Conservation (phyloP, 2,329 filamentous ascomycete species). For the Alternaria viburni region DNA sequence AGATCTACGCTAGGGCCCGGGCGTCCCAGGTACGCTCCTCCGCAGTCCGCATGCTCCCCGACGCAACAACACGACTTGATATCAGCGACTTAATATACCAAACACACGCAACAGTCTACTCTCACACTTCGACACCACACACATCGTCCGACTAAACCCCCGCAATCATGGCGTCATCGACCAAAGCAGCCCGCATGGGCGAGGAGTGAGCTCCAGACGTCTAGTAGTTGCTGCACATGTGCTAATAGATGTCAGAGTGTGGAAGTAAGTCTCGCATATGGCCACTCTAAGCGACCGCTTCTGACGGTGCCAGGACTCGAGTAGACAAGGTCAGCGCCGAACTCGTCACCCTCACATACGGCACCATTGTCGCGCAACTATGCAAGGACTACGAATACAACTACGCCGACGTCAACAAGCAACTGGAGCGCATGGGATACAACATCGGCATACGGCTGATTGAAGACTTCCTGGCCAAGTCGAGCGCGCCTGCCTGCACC, state of each 20-base stretch:
- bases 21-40: conserved; percentile 14
- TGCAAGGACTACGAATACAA: conserved; percentile 96
- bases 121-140: neutral
- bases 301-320: conserved; percentile 70
- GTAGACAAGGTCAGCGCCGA: conserved; percentile 99
- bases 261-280: conserved; percentile 73
- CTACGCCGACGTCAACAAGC: conserved; percentile 95
- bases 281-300: neutral
- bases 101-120: neutral
- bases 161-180: conserved; percentile 57
- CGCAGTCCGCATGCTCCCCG: conserved; percentile 17
- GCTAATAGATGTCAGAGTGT: conserved; percentile 68
- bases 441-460: conserved; percentile 96
- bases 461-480: conserved; percentile 97
- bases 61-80: conserved; percentile 24
- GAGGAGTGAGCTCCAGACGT: conserved; percentile 68
- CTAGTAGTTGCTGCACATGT: conserved; percentile 29
- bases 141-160: neutral
- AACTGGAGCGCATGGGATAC: conserved; percentile 98
- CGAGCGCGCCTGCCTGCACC: conserved; percentile 83
- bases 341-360: conserved; percentile 95
- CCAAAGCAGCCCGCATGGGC: conserved; percentile 72
- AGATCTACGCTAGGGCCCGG: conserved; percentile 21
- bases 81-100: neutral
- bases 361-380: conserved; percentile 93